Percentiles rank a stretch among this genome's conserved stretches.
These are phyloP conservation scores for Cladorrhinum samala DNA, from an alignment of 495 filamentous ascomycete genomes.

Conservation along the genomic window DNA sequence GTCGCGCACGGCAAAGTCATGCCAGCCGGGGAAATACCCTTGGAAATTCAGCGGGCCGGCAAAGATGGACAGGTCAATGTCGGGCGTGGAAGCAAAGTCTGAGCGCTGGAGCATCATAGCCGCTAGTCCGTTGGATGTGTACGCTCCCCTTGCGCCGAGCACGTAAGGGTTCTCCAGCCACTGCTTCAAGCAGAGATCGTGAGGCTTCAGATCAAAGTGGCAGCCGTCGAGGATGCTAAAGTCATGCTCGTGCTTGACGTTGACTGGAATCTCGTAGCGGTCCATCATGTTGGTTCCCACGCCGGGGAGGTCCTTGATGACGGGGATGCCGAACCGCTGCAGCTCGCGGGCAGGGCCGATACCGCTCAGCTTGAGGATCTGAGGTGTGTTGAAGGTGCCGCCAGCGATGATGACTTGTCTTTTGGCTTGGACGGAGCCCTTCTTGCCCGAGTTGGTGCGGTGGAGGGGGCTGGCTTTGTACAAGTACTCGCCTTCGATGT, in stretches of 20 bases:
- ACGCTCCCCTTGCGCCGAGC: constrained; percentile 40
- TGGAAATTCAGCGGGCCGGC: constrained; percentile 49
- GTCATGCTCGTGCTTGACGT: constrained; percentile 37
- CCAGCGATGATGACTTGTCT: constrained; percentile 59
- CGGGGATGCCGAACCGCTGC: constrained; percentile 40
- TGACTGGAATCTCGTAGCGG: constrained; percentile 51
- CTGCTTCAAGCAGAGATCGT: constrained; percentile 47
- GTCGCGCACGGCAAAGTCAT: constrained; percentile 21
- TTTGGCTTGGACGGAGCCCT: constrained; percentile 42
- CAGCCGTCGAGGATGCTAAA: constrained; percentile 41
- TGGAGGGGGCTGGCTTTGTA: constrained; percentile 52
- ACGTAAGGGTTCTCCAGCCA: constrained; percentile 30
- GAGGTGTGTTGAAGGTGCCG: constrained; percentile 56
- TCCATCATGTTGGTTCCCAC: constrained; percentile 63
- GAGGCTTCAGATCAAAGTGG: constrained; percentile 36
- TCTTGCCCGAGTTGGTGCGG: constrained; percentile 29
- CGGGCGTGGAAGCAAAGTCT: constrained; percentile 26
- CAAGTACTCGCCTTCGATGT: constrained; percentile 51
- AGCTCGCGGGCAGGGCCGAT: constrained; percentile 51
- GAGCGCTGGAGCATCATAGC: constrained; percentile 44
- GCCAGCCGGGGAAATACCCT: constrained; percentile 45
- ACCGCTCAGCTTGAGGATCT: constrained; percentile 59
- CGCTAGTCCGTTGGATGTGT: constrained; percentile 45
- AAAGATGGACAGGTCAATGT: constrained; percentile 47
- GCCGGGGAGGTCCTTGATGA: constrained; percentile 50